phyloP scores from a whole-genome alignment of 192 early-diverging fungal genomes.

The Backusella luteola region DNA sequence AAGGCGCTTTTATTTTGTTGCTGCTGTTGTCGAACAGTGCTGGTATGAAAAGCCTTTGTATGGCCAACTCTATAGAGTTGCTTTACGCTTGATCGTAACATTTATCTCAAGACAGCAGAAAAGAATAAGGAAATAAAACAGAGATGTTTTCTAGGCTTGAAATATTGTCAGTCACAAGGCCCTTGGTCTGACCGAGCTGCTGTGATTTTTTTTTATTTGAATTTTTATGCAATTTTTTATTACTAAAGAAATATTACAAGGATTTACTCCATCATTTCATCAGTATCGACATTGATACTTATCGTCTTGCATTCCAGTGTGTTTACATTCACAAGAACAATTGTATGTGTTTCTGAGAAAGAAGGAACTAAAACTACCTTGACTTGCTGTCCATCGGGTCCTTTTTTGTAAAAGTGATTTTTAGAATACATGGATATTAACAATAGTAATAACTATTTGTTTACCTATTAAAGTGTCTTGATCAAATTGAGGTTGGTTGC shows the following conservation, averaged over 20 bases:
- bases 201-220: background rate
- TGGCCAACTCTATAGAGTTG: background rate
- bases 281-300: slow-evolving; percentile 21
- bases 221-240: background rate
- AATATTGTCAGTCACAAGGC: background rate
- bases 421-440: too few relatives aligned
- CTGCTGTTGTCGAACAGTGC: background rate
- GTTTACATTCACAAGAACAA: slow-evolving; percentile 80
- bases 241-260: background rate
- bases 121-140: background rate
- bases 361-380: slow-evolving; percentile 76
- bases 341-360: slow-evolving; percentile 62
- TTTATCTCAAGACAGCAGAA: background rate
- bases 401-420: slow-evolving; percentile 20
- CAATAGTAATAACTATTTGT: background rate
- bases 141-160: background rate
- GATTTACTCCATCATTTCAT: background rate
- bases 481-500: slow-evolving; percentile 79
- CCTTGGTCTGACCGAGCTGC: background rate
- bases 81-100: background rate
- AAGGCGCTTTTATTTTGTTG: background rate
- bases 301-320: slow-evolving; percentile 60
- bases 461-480: slow-evolving; percentile 54
- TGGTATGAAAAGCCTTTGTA: background rate
- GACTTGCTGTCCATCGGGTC: slow-evolving; percentile 52